Conservation (phyloP, 441 rosid genomes). For the Macaranga tanarius region DNA sequence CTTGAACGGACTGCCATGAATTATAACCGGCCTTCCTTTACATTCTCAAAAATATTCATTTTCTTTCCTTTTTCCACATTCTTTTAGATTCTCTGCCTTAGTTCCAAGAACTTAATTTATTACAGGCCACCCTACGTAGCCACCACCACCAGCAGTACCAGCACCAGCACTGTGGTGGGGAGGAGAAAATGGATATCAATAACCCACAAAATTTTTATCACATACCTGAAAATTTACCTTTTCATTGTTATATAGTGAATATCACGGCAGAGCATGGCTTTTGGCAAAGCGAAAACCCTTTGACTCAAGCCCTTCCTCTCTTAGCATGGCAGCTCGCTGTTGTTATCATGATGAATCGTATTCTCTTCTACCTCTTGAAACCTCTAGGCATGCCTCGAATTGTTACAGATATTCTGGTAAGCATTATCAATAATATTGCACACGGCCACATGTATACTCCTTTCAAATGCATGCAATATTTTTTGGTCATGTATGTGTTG, state of each 20-base stretch:
- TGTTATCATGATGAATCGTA: constrained; percentile 25
- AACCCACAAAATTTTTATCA: constrained; percentile 21
- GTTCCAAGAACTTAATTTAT: background rate
- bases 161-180: background rate
- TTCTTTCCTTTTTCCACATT: background rate
- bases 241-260: constrained; percentile 30
- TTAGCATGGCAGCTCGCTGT: constrained; percentile 29
- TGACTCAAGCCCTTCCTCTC: constrained; percentile 33
- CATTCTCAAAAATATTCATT: background rate
- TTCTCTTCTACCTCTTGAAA: constrained; percentile 28
- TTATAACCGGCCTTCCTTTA: background rate
- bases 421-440: background rate
- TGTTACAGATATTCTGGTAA: constrained; percentile 37
- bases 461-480: too few species aligned
- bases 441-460: too few species aligned
- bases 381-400: constrained; percentile 35
- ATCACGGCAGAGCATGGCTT: constrained; percentile 33
- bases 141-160: background rate
- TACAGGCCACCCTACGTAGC: background rate
- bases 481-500: too few species aligned
- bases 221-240: background rate
- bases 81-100: background rate
- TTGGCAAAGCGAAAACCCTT: constrained; percentile 39
- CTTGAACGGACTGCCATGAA: background rate
- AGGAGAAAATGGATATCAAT: constrained; percentile 26